phyloP scores from a whole-genome alignment of 2,329 filamentous ascomycete species.

The Ascochyta fabae region DNA sequence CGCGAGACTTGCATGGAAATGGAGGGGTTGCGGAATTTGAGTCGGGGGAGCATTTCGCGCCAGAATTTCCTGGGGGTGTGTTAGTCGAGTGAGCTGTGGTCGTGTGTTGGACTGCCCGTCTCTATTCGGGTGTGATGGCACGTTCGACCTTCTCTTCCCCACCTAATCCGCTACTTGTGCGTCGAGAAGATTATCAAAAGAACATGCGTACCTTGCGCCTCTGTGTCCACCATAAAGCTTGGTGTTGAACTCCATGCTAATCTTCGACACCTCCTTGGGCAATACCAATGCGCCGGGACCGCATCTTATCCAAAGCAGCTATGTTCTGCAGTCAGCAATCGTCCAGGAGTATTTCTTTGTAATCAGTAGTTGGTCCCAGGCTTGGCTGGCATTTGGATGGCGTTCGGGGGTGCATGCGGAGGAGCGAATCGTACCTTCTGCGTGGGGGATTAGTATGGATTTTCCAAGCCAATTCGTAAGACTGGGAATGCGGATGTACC shows the following conservation, averaged over 20 bases:
- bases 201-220: conserved; percentile 68
- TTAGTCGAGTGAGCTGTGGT: not conserved
- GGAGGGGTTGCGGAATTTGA: conserved; percentile 94
- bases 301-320: conserved; percentile 77
- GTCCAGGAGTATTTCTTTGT: not conserved
- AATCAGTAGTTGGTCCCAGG: conserved; percentile 11
- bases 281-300: conserved; percentile 85
- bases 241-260: conserved; percentile 75
- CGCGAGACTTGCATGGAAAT: conserved; percentile 83
- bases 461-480: not conserved
- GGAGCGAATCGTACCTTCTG: conserved; percentile 42
- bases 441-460: conserved; percentile 27
- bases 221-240: conserved; percentile 70
- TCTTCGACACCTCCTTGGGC: conserved; percentile 74
- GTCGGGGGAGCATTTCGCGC: conserved; percentile 77
- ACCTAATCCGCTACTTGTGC: not conserved
- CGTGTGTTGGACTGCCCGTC: not conserved
- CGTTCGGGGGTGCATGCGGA: conserved; percentile 25
- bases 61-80: conserved; percentile 77
- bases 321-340: not conserved
- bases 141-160: not conserved
- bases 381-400: not conserved
- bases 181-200: not conserved
- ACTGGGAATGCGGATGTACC: conserved; percentile 58
- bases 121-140: not conserved